Conservation (phyloP, 2,329 filamentous ascomycete genomes). For the Colletotrichum gigasporum region DNA sequence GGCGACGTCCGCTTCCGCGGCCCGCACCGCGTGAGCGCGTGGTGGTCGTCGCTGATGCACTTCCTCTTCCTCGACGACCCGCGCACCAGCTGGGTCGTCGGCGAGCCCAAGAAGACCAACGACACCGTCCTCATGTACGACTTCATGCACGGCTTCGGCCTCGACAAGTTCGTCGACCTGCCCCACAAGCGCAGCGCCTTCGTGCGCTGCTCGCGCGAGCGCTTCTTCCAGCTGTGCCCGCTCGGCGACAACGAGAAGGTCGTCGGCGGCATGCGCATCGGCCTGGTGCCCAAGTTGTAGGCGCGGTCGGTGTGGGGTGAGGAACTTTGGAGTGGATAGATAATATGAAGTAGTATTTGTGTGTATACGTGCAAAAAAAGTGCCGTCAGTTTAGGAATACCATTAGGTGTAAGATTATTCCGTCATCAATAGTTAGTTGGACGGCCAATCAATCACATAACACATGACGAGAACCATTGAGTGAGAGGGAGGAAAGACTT, state of each 20-base stretch:
- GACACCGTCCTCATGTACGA: conserved; percentile 78
- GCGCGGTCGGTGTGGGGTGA: neutral
- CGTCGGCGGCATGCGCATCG: conserved; percentile 62
- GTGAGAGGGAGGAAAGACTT: too few species aligned
- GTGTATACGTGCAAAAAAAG: conserved; percentile 11
- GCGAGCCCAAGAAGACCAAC: conserved; percentile 79
- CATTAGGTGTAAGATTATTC: too few species aligned
- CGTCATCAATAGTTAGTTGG: too few species aligned
- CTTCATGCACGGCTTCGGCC: conserved; percentile 75
- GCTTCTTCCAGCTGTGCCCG: conserved; percentile 76
- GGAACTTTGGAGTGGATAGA: neutral
- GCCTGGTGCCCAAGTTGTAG: conserved; percentile 63
- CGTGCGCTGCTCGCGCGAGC: conserved; percentile 70
- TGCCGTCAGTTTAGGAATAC: neutral
- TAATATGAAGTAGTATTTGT: neutral
- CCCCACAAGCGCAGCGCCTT: conserved; percentile 77
- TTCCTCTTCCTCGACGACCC: conserved; percentile 70
- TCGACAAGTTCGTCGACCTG: conserved; percentile 78
- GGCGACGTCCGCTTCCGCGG: conserved; percentile 69
- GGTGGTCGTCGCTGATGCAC: conserved; percentile 71
- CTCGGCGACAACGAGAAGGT: conserved; percentile 65
- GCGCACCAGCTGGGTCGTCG: conserved; percentile 65
- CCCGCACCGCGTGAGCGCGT: conserved; percentile 67
- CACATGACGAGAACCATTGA: too few species aligned
- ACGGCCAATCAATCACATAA: too few species aligned